Evolutionary conservation across 73 alveolate genomes (phyloP), one percentile per base, ranked within the genome.

Genomic region (Paramecium octaurelia): DNA sequence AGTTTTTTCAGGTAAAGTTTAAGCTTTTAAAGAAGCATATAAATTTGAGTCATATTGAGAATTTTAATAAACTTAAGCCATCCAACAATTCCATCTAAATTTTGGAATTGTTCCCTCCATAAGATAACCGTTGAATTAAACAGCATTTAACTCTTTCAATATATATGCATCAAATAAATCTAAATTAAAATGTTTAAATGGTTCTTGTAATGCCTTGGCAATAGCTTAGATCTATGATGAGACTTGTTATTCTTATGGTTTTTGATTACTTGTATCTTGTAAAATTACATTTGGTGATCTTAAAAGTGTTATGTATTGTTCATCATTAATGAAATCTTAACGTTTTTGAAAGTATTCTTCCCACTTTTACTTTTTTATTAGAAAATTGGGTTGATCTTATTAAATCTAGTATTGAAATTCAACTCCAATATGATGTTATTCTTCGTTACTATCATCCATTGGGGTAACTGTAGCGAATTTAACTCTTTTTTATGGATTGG

Each of bases 1-100:
- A 11, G 12, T 27, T 20, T 34, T 80, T 9, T 80, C 43, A 14
- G 57, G 35, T 43, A 23, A 18, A 6, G 44, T 3, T 3, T 5
- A 44, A 8, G 11, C 16, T 21, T 21, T 24, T 40, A 80, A 35
- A 20, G 20, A 8, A 42, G 20, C 3, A 80, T 80, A 80, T 10
- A 80, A 29, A 23, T 43, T 24, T 20, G 76, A 21, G 46, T 80
- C 91, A 46, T 80, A 80, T 0, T 20, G 3, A 2, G 6, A 3
- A 44, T 46, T 20, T 21, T 20, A 38, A 48, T 44, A 80, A 14
- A 80, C 46, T 44, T 44, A 35, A 80, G 91, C 91, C 70, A 42
- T 80, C 91, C 91, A 80, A 18, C 75, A 59, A 14, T 80, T 42
- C 91, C 91, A 80, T 31, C 91, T 34, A 31, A 12, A 42, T 23